phyloP scores from a whole-genome alignment of 371 early-diverging fungal genomes.

The Rhizomucor miehei region DNA sequence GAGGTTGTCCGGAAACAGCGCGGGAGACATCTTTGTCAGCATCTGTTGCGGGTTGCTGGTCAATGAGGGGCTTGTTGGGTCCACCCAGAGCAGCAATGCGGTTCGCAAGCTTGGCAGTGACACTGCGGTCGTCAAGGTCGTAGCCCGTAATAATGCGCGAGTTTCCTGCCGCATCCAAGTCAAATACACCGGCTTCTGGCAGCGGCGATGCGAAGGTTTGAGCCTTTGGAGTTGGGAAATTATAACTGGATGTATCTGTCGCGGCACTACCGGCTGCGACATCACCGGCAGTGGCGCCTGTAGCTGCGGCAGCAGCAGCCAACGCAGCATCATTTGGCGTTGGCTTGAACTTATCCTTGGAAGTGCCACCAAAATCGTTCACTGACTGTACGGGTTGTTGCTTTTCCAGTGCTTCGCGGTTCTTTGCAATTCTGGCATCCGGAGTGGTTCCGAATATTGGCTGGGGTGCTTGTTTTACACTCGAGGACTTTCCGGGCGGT shows the following conservation, averaged over 20 bases:
- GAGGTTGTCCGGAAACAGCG: too few species aligned
- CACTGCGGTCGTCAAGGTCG: slow-evolving; percentile 11
- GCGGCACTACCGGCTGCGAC: not conserved
- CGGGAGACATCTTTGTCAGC: too few species aligned
- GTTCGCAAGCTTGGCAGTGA: slow-evolving; percentile 7
- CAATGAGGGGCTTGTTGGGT: not conserved
- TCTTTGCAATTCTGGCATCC: not conserved
- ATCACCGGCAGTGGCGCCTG: not conserved
- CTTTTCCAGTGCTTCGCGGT: slow-evolving; percentile 1
- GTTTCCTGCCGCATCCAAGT: slow-evolving; percentile 14
- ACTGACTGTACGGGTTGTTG: not conserved
- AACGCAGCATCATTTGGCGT: not conserved
- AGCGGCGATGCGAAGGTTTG: slow-evolving; percentile 3
- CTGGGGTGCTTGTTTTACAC: not conserved
- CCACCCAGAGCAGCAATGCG: slow-evolving; percentile 1
- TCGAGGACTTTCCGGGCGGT: not conserved
- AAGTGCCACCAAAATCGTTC: too few species aligned
- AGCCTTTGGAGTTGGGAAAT: not conserved
- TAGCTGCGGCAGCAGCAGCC: not conserved
- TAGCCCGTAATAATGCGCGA: slow-evolving; percentile 13
- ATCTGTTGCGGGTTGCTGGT: not conserved
- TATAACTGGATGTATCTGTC: not conserved
- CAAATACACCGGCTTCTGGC: slow-evolving; percentile 12
- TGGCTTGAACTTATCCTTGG: too few species aligned
- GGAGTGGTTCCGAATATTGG: not conserved